Evolutionary conservation across 208 protist genomes (phyloP).

Genomic region (Naegleria lovaniensis): DNA sequence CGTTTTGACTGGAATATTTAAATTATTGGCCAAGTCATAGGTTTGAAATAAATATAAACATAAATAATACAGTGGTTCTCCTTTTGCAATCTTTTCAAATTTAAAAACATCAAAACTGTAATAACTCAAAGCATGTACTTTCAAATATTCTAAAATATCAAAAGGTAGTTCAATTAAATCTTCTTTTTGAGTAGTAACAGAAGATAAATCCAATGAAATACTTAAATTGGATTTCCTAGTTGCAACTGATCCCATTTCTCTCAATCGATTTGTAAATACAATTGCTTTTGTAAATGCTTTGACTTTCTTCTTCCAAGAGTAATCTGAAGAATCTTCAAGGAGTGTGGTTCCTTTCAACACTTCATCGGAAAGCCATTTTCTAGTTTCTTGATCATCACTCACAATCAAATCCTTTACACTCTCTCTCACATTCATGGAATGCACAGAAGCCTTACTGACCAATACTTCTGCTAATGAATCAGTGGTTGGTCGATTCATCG

Average conservation of each 20-base stretch:
- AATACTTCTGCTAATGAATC: too few relatives aligned
- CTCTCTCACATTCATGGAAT: too few relatives aligned
- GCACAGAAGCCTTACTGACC: too few relatives aligned
- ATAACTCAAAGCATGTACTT: background rate
- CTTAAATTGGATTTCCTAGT: too few relatives aligned
- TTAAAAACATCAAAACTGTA: constrained; percentile 24
- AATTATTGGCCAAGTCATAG: constrained; percentile 66
- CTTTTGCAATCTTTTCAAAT: background rate
- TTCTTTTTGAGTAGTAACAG: background rate
- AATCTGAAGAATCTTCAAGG: too few relatives aligned
- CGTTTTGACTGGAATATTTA: constrained; percentile 58
- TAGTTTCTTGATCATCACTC: too few relatives aligned
- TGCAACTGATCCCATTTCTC: background rate
- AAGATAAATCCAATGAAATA: background rate
- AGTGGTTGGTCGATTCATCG: too few relatives aligned
- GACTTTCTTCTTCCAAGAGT: background rate
- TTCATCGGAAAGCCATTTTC: too few relatives aligned
- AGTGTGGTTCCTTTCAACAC: too few relatives aligned
- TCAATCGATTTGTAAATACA: background rate
- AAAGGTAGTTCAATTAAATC: background rate
- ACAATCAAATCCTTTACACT: too few relatives aligned
- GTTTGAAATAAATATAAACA: constrained; percentile 74
- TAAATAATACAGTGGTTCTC: constrained; percentile 70
- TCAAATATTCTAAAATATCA: background rate
- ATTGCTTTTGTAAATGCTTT: constrained; percentile 5